Conservation (phyloP, 441 rosid genomes). For the Capsella rubella region DNA sequence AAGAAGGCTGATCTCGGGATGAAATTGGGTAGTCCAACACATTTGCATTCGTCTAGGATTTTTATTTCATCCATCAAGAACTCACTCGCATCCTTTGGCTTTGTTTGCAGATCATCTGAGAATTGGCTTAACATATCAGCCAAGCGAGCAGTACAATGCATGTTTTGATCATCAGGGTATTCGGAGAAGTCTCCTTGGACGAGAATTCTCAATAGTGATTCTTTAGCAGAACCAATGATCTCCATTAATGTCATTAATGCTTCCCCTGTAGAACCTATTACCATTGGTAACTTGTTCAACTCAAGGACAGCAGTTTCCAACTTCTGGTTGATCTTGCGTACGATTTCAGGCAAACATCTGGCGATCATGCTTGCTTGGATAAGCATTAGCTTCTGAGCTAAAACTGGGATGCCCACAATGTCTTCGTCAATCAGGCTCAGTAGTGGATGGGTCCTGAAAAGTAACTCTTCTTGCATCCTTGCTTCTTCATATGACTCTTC, state of each 20-base stretch:
- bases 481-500: neutral
- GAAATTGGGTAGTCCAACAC: no score
- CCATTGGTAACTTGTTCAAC: constrained; percentile 45
- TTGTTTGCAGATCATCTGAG: no score
- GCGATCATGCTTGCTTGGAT: neutral
- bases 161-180: neutral
- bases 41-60: no score
- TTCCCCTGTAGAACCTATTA: constrained; percentile 29
- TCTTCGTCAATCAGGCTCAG: neutral
- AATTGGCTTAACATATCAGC: neutral
- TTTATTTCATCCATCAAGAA: no score
- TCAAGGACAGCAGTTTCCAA: neutral
- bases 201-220: constrained; percentile 1
- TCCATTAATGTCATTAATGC: constrained; percentile 45
- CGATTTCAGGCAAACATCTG: neutral
- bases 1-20: no score
- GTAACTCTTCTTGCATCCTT: neutral
- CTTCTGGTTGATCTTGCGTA: neutral
- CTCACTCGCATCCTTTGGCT: no score
- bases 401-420: neutral
- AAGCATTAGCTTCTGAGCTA: neutral
- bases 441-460: neutral
- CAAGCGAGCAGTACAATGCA: neutral
- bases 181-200: constrained; percentile 7
- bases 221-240: constrained; percentile 37